Evolutionary conservation across 805 yeast species (phyloP).

Genomic region (Yarrowia hollandica): DNA sequence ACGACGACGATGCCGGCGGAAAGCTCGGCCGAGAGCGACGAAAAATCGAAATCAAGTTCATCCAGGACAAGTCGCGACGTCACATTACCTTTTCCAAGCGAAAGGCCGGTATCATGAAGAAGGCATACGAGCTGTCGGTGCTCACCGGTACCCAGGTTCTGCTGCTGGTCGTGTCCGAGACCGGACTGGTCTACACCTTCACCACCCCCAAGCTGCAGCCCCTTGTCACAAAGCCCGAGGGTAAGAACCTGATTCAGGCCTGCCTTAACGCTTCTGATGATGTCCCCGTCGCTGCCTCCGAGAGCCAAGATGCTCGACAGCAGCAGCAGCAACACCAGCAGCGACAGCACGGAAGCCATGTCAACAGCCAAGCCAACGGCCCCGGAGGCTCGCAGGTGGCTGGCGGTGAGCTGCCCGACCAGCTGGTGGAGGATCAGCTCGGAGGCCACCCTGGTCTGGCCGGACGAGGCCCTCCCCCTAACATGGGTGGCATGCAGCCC

Average conservation of each 20-base stretch:
- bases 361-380: conserved; percentile 37
- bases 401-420: conserved; percentile 31
- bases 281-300: conserved; percentile 45
- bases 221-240: conserved; percentile 94
- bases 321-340: conserved; percentile 41
- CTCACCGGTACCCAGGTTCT: conserved; percentile 97
- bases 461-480: conserved; percentile 33
- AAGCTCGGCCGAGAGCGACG: conserved; percentile 60
- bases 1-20: conserved; percentile 51
- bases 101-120: conserved; percentile 98
- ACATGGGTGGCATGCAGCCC: conserved; percentile 43
- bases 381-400: conserved; percentile 26
- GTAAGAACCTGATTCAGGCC: conserved; percentile 93
- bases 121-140: conserved; percentile 96
- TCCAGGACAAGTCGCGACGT: conserved; percentile 95
- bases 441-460: conserved; percentile 33
- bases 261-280: conserved; percentile 97
- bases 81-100: conserved; percentile 97
- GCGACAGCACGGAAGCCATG: conserved; percentile 33
- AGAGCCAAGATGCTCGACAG: conserved; percentile 35
- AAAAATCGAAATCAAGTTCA: conserved; percentile 94
- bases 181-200: conserved; percentile 97
- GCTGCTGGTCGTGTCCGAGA: conserved; percentile 90
- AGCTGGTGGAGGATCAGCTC: conserved; percentile 34
- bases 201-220: conserved; percentile 99